Evolutionary conservation across 345 rosid species (phyloP).

Genomic region (Anacardium occidentale): DNA sequence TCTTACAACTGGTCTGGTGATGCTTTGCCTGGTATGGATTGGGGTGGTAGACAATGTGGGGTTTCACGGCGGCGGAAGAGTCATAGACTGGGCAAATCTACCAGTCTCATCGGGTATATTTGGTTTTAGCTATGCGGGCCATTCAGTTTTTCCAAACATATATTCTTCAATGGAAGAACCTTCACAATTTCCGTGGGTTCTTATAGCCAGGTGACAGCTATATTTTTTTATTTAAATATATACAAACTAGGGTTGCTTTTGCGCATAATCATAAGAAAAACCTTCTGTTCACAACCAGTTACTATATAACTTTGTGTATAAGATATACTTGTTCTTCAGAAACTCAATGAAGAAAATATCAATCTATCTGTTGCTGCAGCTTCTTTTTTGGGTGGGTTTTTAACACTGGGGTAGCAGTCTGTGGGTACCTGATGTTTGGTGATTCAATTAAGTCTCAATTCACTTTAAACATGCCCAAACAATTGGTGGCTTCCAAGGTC

Average conservation of each 20-base stretch:
- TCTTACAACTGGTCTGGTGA: constrained; percentile 56
- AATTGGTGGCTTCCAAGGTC: constrained; percentile 52
- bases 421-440: constrained; percentile 74
- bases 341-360: background rate
- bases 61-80: constrained; percentile 58
- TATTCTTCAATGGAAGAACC: constrained; percentile 80
- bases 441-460: constrained; percentile 66
- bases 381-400: constrained; percentile 51
- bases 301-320: background rate
- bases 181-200: constrained; percentile 52
- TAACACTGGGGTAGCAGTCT: constrained; percentile 52
- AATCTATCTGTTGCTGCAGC: constrained; percentile 43
- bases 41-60: constrained; percentile 62
- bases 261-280: too few relatives aligned
- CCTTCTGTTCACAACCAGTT: background rate
- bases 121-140: constrained; percentile 75
- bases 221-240: background rate
- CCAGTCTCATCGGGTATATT: constrained; percentile 72
- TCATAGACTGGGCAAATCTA: constrained; percentile 46
- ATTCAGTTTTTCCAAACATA: constrained; percentile 74
- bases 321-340: background rate
- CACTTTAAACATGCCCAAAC: constrained; percentile 80
- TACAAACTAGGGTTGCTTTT: background rate
- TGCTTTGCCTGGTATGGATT: constrained; percentile 73
- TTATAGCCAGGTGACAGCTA: constrained; percentile 49